Base-by-base conservation (phyloP, 1,284 basidiomycete species). In the Coniferiporia weirii region DNA sequence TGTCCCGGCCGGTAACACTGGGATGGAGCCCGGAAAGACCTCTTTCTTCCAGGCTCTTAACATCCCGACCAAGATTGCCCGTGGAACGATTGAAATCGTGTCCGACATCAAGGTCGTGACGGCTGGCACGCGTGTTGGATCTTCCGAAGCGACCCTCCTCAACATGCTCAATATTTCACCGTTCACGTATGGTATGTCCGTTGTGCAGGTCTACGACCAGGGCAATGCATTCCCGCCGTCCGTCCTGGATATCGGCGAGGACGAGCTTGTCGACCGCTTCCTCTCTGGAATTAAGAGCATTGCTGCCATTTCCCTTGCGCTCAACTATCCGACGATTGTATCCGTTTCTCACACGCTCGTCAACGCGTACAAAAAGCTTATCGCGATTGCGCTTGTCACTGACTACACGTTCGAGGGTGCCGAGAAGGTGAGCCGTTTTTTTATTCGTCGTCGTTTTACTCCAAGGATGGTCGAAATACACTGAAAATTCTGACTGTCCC, bases 1-100 rank as follows among this genome's bases (percentile, higher is more conserved):
- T 66, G 92, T 99, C 70, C 91, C 93, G 57, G 94, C 87, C 60
- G 92, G 95, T 65, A 98, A 98, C 89, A 99, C 96, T 63, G 96
- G 96, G 76, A 99, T 99, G 96, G 97, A 98, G 76, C 96, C 96
- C 71, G 95, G 95, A 72, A 98, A 98, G 84, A 98, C 95, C 64
- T 95, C 95, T 70, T 99, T 99, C 94, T 99, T 99, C 94, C 96
- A 99, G 84, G 96, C 96, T 63, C 89, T 99, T 71, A 91, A 93
- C 83, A 95, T 99, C 75, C 96, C 97, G 55, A 99, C 96, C 78
- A 99, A 99, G 88, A 99, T 99, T 70, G 95, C 97, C 62, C 92
- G 96, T 89, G 96, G 96, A 85, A 99, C 97, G 60, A 99, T 99
- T 71, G 96, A 99, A 91, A 99, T 99, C 74, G 94, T 98, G 64